Base-by-base conservation (phyloP, 192 early-diverging fungal species). In the Spizellomyces sp. region DNA sequence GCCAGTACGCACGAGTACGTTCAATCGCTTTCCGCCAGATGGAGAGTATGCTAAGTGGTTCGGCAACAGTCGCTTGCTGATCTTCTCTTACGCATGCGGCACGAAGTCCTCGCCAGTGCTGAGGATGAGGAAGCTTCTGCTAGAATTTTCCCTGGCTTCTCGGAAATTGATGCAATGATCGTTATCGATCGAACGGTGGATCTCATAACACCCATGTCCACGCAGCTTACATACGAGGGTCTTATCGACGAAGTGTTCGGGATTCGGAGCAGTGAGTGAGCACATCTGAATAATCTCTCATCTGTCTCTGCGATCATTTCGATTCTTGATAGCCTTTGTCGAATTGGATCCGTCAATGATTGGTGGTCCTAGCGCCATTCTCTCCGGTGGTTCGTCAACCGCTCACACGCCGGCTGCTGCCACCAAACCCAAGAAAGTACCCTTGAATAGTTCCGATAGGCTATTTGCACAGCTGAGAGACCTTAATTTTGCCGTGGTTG, bases 181-280 rank as follows among this genome's bases (percentile, higher is more conserved):
- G 88, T 99, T 14, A 85, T 99, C 47, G 97, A 99, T 68, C 85
- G 96, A 4, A 86, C 83, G 21, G 94, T 95, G 5, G 97, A 99
- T 75, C 69, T 96, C 54, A 81, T 95, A 45, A 98, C 95, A 5
- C 96, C 95, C 8, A 78, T 99, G 44, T 91, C 94, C 70, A 99
- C 95, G 0, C 94, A 96, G 76, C 82, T 98, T 65, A 98, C 97
- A 0, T 99, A 98, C 77, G 93, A 98, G 80, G 97, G 97, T 5
- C 81, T 99, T 21, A 89, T 99, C 67, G 96, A 97, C 78, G 97
- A 99, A 76, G 84, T 92, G 8, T 95, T 92, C 71, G 90, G 91
- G 6, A 96, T 99, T 47, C 76, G 80, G 41, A 81, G 79, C 71
- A 80, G 91, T 92, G 85, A 71, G 85, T 78, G 9, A 19, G 19